Evolutionary conservation across 1,139 yeast species (phyloP).

Genomic region (Geotrichum fermentans): DNA sequence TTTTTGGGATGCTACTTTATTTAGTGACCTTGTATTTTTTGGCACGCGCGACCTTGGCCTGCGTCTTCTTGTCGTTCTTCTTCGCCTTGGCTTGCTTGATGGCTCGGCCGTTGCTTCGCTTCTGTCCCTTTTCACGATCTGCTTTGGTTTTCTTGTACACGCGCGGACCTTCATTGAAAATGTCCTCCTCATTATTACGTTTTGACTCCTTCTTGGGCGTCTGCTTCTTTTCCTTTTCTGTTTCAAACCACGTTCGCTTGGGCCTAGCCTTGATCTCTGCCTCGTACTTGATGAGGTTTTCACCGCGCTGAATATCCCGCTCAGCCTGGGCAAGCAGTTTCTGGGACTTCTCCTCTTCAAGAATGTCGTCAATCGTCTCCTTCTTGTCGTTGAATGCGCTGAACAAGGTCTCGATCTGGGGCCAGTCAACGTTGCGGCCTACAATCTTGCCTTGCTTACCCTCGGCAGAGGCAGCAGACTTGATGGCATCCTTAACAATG

Average conservation of each 20-base stretch:
- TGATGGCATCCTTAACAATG: constrained; percentile 84
- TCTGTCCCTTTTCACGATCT: constrained; percentile 28
- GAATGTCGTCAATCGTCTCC: constrained; percentile 63
- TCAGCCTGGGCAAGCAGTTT: constrained; percentile 85
- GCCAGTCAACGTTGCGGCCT: constrained; percentile 86
- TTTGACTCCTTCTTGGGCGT: constrained; percentile 47
- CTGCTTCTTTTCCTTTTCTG: constrained; percentile 60
- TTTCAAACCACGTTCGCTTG: constrained; percentile 93
- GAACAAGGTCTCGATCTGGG: constrained; percentile 64
- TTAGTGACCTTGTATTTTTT: constrained; percentile 45
- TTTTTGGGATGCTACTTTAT: background rate
- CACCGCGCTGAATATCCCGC: constrained; percentile 82
- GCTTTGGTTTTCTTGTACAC: constrained; percentile 33
- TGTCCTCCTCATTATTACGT: constrained; percentile 54
- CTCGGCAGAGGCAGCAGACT: constrained; percentile 47
- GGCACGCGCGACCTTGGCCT: constrained; percentile 23
- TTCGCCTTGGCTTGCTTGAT: constrained; percentile 42
- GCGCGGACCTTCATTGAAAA: constrained; percentile 29
- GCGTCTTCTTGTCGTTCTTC: constrained; percentile 19
- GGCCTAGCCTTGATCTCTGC: constrained; percentile 87
- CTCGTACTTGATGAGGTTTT: constrained; percentile 71
- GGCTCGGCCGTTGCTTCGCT: constrained; percentile 19
- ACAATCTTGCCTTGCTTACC: constrained; percentile 47
- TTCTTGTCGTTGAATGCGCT: constrained; percentile 55
- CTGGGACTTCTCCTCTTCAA: constrained; percentile 82